phyloP scores from a whole-genome alignment of 2,329 filamentous ascomycete genomes.

The Thermothelomyces thermophilus region DNA sequence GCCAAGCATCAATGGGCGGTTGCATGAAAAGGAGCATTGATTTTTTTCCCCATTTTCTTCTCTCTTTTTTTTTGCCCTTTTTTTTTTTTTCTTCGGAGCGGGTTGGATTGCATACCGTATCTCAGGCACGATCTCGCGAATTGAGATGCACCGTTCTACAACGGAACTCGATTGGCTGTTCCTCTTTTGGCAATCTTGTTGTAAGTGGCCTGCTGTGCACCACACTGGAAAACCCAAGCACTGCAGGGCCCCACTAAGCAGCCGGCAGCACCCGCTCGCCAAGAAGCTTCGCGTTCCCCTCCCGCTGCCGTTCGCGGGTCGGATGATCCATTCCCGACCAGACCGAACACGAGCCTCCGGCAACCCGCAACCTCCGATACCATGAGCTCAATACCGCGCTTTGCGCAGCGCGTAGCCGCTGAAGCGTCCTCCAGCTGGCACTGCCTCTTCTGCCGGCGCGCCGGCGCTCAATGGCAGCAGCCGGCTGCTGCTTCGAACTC shows the following conservation, averaged over 20 bases:
- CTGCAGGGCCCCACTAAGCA: background rate
- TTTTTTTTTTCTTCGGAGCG: no score
- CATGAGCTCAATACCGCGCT: slow-evolving; percentile 23
- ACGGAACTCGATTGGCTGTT: background rate
- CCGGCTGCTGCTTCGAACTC: background rate
- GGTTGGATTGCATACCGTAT: no score
- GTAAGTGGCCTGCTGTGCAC: background rate
- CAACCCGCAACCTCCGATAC: background rate
- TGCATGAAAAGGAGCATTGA: slow-evolving; percentile 11
- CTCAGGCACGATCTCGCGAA: no score
- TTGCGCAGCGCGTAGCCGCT: slow-evolving; percentile 15
- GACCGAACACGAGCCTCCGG: background rate
- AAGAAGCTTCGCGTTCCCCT: background rate
- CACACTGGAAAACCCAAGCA: no score
- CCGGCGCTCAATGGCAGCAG: slow-evolving; percentile 12
- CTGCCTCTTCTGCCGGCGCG: slow-evolving; percentile 18
- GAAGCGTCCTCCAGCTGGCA: slow-evolving; percentile 14
- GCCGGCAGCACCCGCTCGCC: slow-evolving; percentile 3
- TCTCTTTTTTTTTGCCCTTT: no score
- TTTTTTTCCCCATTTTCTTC: no score
- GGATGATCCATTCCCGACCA: background rate
- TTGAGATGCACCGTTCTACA: background rate
- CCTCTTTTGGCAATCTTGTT: background rate
- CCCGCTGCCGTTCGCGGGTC: background rate
- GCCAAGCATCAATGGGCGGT: background rate